Evolutionary conservation across 1,139 yeast genomes (phyloP), one percentile per base, ranked within the genome.

Genomic region (Wickerhamomyces sp.): DNA sequence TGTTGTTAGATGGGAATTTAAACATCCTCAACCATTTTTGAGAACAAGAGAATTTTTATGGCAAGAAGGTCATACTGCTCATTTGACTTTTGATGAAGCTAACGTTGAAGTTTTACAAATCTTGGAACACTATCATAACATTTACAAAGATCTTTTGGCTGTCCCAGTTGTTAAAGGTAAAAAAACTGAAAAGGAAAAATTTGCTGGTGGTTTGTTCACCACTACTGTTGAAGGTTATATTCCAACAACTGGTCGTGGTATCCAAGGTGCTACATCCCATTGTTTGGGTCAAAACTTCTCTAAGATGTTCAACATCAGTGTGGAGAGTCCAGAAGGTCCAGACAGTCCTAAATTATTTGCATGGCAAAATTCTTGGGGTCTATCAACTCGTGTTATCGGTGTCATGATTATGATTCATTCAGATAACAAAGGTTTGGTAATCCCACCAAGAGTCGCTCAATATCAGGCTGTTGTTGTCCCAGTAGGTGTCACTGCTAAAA

Each of bases 61-160:
- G 99, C 99, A 94, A 73, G 99, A 94, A 73, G 99, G 99, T 56
- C 99, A 94, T 73, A 94, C 99, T 45, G 99, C 96, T 45, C 96
- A 88, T 65, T 78, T 93, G 64, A 85, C 94, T 48, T 71, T 73
- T 56, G 84, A 81, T 49, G 91, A 78, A 49, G 97, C 99, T 36
- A 76, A 78, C 50, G 73, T 73, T 48, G 99, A 94, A 72, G 99
- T 93, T 30, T 66, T 79, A 59, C 84, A 85, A 67, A 90, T 94
- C 61, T 79, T 93, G 64, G 94, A 88, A 55, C 83, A 80, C 71
- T 94, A 94, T 68, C 84, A 85, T 51, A 80, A 81, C 51, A 77
- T 94, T 50, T 94, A 93, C 68, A 84, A 84, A 69, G 95, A 91
- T 58, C 76, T 94, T 62, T 80, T 94, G 61, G 99, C 99, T 48